These are phyloP conservation scores for Mucor circinelloides DNA, from an alignment of 371 early-diverging fungal species.

Conservation along the genomic window DNA sequence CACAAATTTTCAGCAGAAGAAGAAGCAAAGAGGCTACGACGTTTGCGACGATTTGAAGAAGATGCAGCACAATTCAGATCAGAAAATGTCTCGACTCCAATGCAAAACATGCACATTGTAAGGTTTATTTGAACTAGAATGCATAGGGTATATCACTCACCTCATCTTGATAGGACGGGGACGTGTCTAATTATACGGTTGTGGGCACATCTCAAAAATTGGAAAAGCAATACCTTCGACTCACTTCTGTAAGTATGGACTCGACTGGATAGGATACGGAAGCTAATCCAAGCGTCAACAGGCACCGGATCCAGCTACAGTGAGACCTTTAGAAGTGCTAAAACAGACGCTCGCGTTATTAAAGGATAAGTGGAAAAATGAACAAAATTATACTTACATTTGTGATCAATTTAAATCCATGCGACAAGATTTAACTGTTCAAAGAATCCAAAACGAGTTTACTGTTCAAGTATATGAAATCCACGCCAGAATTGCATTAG, in stretches of 20 bases:
- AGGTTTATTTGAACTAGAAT: too few species aligned
- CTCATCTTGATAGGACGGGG: constrained; percentile 73
- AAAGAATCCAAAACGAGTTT: constrained; percentile 89
- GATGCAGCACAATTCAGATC: constrained; percentile 27
- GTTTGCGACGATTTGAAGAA: constrained; percentile 53
- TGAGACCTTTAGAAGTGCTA: constrained; percentile 83
- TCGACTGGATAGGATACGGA: background rate
- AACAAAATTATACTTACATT: constrained; percentile 87
- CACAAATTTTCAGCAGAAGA: constrained; percentile 31
- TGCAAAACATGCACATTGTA: constrained; percentile 16
- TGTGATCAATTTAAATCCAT: constrained; percentile 95
- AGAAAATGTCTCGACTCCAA: constrained; percentile 7
- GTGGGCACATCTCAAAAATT: constrained; percentile 84
- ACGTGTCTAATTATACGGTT: constrained; percentile 80
- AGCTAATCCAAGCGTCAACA: constrained; percentile 13
- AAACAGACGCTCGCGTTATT: constrained; percentile 76
- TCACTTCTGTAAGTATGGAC: constrained; percentile 71
- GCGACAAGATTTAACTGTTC: constrained; percentile 96
- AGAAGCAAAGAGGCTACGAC: constrained; percentile 35
- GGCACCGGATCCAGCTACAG: constrained; percentile 92
- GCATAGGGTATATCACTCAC: too few species aligned
- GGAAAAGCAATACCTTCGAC: constrained; percentile 88
- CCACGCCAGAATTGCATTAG: constrained; percentile 93
- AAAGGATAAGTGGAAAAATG: constrained; percentile 77
- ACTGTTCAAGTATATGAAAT: constrained; percentile 93